Percentiles rank a stretch among this genome's conserved stretches.
These are phyloP conservation scores for Vigna hirtella DNA, from an alignment of 306 rosid species.

Conservation along the genomic window DNA sequence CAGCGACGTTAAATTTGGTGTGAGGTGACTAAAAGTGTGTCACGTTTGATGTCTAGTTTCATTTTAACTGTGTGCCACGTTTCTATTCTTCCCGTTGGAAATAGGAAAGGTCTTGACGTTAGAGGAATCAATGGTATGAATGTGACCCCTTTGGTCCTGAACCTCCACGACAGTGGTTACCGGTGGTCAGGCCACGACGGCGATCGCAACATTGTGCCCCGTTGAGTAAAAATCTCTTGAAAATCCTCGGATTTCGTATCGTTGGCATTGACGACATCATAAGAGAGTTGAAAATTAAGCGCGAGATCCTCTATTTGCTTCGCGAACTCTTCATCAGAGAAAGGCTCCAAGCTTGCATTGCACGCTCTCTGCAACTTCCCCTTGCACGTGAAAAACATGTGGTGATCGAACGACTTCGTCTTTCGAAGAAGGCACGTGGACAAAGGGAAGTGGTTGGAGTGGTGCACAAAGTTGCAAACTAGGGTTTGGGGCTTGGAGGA, in stretches of 20 bases:
- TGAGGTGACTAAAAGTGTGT: too few species aligned
- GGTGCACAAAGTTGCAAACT: conserved; percentile 47
- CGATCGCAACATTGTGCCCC: conserved; percentile 72
- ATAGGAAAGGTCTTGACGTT: conserved; percentile 58
- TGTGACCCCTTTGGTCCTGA: conserved; percentile 20
- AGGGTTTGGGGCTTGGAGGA: conserved; percentile 54
- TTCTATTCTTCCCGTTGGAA: conserved; percentile 58
- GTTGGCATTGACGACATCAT: conserved; percentile 5
- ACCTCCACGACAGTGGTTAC: conserved; percentile 30
- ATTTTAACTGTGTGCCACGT: too few species aligned
- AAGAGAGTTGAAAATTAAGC: conserved; percentile 62
- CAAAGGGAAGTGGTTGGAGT: conserved; percentile 50
- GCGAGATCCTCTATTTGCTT: conserved; percentile 78
- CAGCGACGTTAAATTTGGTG: too few species aligned
- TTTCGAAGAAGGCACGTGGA: conserved; percentile 48
- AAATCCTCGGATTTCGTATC: conserved; percentile 43
- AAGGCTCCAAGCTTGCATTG: conserved; percentile 67
- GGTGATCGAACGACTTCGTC: conserved; percentile 54
- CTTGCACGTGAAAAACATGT: conserved; percentile 22
- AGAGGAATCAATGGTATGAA: conserved; percentile 62
- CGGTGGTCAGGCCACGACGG: conserved; percentile 50
- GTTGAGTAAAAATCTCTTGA: conserved; percentile 54
- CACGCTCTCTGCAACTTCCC: conserved; percentile 54
- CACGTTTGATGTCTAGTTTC: too few species aligned
- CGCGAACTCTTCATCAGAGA: conserved; percentile 83